These are phyloP conservation scores for Pyrenophora seminiperda DNA, from an alignment of 2,329 filamentous ascomycete genomes.

Conservation along the genomic window DNA sequence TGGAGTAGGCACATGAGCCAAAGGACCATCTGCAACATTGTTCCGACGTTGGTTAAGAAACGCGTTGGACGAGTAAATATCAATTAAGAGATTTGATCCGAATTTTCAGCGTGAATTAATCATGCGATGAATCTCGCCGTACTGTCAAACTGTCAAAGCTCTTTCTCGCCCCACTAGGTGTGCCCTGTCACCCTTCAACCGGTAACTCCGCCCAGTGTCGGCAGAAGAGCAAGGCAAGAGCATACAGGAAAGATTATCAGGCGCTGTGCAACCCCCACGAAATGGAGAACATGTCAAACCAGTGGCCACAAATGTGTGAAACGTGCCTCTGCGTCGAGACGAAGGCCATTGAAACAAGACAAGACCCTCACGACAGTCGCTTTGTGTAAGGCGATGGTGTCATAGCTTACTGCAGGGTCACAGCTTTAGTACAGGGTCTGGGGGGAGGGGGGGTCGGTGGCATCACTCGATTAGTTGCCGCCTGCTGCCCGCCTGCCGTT, in stretches of 20 bases:
- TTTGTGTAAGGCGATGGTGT: conserved; percentile 22
- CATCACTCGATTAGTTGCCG: too few relatives aligned
- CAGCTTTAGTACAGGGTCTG: conserved; percentile 3
- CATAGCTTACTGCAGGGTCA: conserved; percentile 26
- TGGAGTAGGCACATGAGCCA: conserved; percentile 45
- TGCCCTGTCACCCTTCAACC: too few relatives aligned
- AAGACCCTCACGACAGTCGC: background rate
- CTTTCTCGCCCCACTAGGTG: conserved; percentile 6
- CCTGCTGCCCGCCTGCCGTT: too few relatives aligned
- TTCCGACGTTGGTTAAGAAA: background rate
- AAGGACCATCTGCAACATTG: too few relatives aligned
- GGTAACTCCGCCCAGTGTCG: conserved; percentile 1
- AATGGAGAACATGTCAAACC: conserved; percentile 11
- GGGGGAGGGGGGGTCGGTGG: background rate
- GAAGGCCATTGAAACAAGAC: background rate
- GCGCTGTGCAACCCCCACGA: conserved; percentile 19
- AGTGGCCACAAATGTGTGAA: background rate
- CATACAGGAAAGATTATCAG: conserved; percentile 1
- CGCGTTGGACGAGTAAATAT: too few relatives aligned
- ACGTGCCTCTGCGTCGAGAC: background rate
- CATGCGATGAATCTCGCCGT: too few relatives aligned
- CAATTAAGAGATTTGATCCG: too few relatives aligned
- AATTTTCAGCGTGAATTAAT: too few relatives aligned
- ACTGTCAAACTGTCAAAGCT: background rate
- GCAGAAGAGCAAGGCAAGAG: conserved; percentile 1